Base-by-base conservation (phyloP, 2,329 filamentous ascomycete species). In the Cordyceps fumosorosea region DNA sequence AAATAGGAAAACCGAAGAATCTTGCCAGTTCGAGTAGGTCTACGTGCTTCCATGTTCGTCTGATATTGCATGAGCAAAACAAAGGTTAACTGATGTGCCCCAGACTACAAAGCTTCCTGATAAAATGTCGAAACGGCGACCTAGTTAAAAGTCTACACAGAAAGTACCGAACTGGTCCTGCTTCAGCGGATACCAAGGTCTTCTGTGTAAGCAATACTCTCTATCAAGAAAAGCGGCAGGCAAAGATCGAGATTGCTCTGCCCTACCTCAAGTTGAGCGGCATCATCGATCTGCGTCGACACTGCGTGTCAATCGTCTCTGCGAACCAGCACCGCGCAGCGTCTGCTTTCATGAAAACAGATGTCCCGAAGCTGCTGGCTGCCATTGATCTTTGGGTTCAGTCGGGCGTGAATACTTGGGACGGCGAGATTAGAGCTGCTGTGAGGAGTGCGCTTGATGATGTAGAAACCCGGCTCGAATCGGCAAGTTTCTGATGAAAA, bases 141-240 rank as follows among this genome's bases (percentile, higher is more conserved):
- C 69, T 81, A 5, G 67, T 65, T 1, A 24, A 54, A 1, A 48
- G 67, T 2, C 70, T 81, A 7, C 56, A 48, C 0, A 42, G 53
- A 0, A 52, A 66, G 1, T 80, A 80, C 60, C 32, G 56, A 7
- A 52, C 24, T 64, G 16, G 62, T 67, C 10, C 63, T 73, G 1
- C 64, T 67, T 0, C 67, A 53, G 7, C 66, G 64, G 26, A 47
- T 63, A 2, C 64, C 77, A 34, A 66, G 3, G 72, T 78, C 5
- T 80, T 80, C 63, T 81, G 78, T 56, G 74, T 77, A 11, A 78
- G 78, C 66, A 81, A 81, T 64, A 69, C 57, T 1, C 63, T 73
- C 3, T 81, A 81, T 66, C 76, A 75, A 76, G 64, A 73, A 0
- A 44, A 75, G 26, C 72, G 78, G 3, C 26, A 68, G 0, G 45